These are phyloP conservation scores for Heliosperma pusillum DNA, from an alignment of 148 eudicot genomes.

Conservation along the genomic window DNA sequence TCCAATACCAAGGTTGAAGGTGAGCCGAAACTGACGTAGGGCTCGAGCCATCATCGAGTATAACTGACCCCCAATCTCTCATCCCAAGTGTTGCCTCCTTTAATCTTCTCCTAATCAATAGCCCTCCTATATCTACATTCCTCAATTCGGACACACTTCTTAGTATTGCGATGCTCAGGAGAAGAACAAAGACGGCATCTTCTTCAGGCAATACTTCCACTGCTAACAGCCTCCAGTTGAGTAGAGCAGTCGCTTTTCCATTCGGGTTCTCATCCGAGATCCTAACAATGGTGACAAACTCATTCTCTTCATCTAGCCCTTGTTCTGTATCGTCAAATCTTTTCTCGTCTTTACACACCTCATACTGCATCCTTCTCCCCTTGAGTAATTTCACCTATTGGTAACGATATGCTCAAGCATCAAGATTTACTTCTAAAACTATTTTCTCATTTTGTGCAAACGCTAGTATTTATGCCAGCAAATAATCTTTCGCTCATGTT, in stretches of 20 bases:
- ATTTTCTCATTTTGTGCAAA: background rate
- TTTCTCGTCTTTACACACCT: conserved; percentile 28
- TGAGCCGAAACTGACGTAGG: conserved; percentile 36
- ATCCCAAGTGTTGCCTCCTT: conserved; percentile 57
- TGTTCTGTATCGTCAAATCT: conserved; percentile 11
- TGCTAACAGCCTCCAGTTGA: conserved; percentile 78
- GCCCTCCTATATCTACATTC: conserved; percentile 65
- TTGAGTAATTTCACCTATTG: conserved; percentile 54
- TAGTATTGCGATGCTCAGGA: conserved; percentile 56
- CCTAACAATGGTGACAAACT: conserved; percentile 67
- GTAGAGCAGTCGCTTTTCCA: conserved; percentile 87
- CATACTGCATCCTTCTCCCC: conserved; percentile 75
- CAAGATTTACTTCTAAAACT: background rate
- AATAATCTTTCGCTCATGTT: no score
- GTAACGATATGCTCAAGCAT: background rate
- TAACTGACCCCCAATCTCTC: conserved; percentile 84
- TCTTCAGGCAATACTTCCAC: conserved; percentile 80
- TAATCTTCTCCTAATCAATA: conserved; percentile 63
- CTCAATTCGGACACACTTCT: conserved; percentile 66
- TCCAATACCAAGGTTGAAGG: conserved; percentile 87
- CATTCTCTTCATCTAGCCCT: conserved; percentile 44
- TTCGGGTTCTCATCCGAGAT: conserved; percentile 68
- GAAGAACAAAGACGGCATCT: conserved; percentile 69
- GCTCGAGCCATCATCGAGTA: conserved; percentile 44
- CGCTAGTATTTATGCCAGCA: background rate